Percentiles rank a stretch among this genome's conserved stretches.
Evolutionary conservation across 1,284 basidiomycete species (phyloP).

Genomic region (Somion occarium): DNA sequence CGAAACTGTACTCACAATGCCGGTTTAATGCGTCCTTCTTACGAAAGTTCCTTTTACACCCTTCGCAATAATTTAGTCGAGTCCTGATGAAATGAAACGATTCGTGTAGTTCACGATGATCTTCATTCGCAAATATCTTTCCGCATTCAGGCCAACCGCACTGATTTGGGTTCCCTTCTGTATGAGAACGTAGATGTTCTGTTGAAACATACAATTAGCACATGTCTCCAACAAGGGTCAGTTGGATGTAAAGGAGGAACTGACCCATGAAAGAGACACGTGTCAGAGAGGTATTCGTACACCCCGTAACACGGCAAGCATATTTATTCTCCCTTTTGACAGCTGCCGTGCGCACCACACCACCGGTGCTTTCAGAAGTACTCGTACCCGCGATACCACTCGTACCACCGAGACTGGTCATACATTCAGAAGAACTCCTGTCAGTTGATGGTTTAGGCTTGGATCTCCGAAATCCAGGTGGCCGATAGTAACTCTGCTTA

Average conservation of each 20-base stretch:
- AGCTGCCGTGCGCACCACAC: background rate
- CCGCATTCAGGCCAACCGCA: constrained; percentile 84
- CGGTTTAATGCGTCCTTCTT: constrained; percentile 53
- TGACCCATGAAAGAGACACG: constrained; percentile 77
- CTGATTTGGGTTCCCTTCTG: constrained; percentile 78
- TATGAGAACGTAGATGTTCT: constrained; percentile 79
- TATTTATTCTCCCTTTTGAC: constrained; percentile 56
- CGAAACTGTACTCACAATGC: background rate
- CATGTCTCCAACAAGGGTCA: background rate
- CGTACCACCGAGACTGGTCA: constrained; percentile 11
- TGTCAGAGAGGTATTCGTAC: constrained; percentile 79
- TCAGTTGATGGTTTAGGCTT: too few relatives aligned
- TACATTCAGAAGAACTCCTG: too few relatives aligned
- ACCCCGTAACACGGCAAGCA: constrained; percentile 69
- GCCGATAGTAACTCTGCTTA: too few relatives aligned
- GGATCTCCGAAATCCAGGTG: too few relatives aligned
- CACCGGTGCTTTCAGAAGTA: background rate
- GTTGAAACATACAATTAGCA: constrained; percentile 9
- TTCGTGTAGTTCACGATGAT: constrained; percentile 82
- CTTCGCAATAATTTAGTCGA: constrained; percentile 71
- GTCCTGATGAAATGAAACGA: constrained; percentile 69
- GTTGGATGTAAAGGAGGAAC: constrained; percentile 19
- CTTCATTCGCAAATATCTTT: constrained; percentile 80
- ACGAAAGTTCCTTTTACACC: constrained; percentile 74
- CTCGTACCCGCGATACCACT: constrained; percentile 9